phyloP scores from a whole-genome alignment of 2,329 filamentous ascomycete genomes.

The Colletotrichum destructivum region DNA sequence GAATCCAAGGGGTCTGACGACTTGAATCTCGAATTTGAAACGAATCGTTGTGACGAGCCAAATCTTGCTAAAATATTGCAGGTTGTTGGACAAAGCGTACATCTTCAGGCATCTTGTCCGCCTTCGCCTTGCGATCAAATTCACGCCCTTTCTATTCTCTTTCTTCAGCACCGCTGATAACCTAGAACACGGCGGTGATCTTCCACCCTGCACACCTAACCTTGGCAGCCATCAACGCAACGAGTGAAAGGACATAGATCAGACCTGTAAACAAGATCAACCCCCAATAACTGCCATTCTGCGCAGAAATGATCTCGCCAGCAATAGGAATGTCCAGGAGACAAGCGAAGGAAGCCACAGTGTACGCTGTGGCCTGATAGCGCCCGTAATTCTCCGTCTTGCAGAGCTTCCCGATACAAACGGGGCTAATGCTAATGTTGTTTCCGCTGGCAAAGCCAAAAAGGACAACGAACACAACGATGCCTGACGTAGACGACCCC shows the following conservation, averaged over 20 bases:
- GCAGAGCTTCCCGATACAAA: constrained; percentile 87
- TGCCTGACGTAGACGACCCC: constrained; percentile 67
- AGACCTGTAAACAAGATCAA: constrained; percentile 77
- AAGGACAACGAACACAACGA: constrained; percentile 80
- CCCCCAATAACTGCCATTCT: constrained; percentile 73
- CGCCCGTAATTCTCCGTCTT: constrained; percentile 85
- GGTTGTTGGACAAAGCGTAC: too few relatives aligned
- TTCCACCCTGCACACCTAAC: constrained; percentile 46
- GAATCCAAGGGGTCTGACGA: too few relatives aligned
- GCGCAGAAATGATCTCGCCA: constrained; percentile 72
- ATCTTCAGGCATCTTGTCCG: too few relatives aligned
- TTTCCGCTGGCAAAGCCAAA: constrained; percentile 88
- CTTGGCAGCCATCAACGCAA: constrained; percentile 71
- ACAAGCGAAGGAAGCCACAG: constrained; percentile 85
- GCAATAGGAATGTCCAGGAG: constrained; percentile 80
- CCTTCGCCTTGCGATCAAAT: too few relatives aligned
- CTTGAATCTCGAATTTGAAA: too few relatives aligned
- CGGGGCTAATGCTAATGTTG: constrained; percentile 85
- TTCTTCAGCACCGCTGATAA: not conserved
- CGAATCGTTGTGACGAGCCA: too few relatives aligned
- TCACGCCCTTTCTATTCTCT: too few relatives aligned
- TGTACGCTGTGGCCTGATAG: constrained; percentile 89
- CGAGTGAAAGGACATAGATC: constrained; percentile 70
- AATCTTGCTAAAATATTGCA: too few relatives aligned
- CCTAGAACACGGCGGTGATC: constrained; percentile 26